Base-by-base conservation (phyloP, 176 grass and related monocot genomes). In the Leersia perrieri region DNA sequence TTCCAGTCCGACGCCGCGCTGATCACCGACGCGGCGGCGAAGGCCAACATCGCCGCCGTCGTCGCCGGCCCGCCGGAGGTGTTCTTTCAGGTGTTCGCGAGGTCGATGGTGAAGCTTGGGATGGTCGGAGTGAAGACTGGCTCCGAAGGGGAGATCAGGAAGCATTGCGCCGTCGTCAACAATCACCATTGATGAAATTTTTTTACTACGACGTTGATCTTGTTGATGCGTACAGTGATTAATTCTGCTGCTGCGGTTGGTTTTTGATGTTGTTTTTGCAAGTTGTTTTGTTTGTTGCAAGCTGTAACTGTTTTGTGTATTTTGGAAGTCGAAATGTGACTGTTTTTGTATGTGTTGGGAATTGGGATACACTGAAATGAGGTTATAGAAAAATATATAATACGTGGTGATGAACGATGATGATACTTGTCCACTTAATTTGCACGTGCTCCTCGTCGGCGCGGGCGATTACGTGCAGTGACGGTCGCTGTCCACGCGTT, bases 1-100 rank as follows among this genome's bases (percentile, higher is more conserved):
- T 93, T 99, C 81, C 79, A 89, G 66, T 99, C 96, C 2, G 96
- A 99, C 68, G 88, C 90, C 4, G 75, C 96, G 33, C 87, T 95
- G 1, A 72, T 95, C 76, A 95, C 86, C 0, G 74, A 91, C 68
- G 34, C 86, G 0, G 71, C 84, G 2, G 38, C 88, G 4, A 81
- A 28, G 68, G 80, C 78, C 38, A 75, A 82, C 31, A 77, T 99
- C 63, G 39, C 61, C 32, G 73, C 64, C 68, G 70, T 95, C 0
- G 83, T 80, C 0, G 42, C 32, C 22, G 45, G 81, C 14, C 77
- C 77, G 7, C 34, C 60, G 1, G 83, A 87, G n/a, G 49, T 82
- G 10, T 99, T 99, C 83, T 91, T 89, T 72, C 35, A 79, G 26
- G 88, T 84, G 18, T 99, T 99, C 30, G 90, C 86, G 7, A 4